These are phyloP conservation scores for Naganishia albida DNA, from an alignment of 1,284 basidiomycete species.

Conservation along the genomic window DNA sequence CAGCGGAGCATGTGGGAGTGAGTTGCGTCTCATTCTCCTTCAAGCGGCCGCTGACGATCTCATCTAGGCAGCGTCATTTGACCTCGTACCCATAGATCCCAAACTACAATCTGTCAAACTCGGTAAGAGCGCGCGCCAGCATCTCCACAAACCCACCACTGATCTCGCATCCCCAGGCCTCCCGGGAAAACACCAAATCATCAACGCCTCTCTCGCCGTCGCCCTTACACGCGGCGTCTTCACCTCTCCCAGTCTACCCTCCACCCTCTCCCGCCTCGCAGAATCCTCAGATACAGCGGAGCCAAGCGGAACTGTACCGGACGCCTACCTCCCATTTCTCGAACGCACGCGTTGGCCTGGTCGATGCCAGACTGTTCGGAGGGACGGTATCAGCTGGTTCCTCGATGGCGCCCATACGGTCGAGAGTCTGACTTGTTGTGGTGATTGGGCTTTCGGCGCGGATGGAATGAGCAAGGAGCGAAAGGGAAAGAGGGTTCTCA, in stretches of 20 bases:
- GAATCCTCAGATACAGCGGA: conserved; percentile 37
- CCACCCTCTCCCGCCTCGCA: conserved; percentile 38
- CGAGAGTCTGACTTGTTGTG: conserved; percentile 84
- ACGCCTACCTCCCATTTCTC: conserved; percentile 65
- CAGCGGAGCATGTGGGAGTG: conserved; percentile 69
- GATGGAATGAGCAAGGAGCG: conserved; percentile 27
- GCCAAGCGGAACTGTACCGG: conserved; percentile 55
- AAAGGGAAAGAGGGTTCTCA: conserved; percentile 61
- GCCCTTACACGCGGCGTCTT: conserved; percentile 74
- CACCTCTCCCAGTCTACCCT: conserved; percentile 45
- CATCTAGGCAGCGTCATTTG: conserved; percentile 65
- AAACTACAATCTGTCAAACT: conserved; percentile 63
- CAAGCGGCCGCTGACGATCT: conserved; percentile 5
- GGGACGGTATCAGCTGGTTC: conserved; percentile 71
- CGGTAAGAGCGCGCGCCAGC: conserved; percentile 56
- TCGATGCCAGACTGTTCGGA: conserved; percentile 79
- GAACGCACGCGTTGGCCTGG: conserved; percentile 85
- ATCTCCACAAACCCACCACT: background rate
- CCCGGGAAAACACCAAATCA: conserved; percentile 82
- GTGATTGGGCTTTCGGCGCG: conserved; percentile 66
- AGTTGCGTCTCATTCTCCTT: conserved; percentile 20
- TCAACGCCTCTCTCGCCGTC: conserved; percentile 87
- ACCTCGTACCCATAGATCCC: conserved; percentile 59
- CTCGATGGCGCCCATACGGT: conserved; percentile 94
- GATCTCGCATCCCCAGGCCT: conserved; percentile 61